Percentiles rank a stretch among this genome's conserved stretches.
Evolutionary conservation across 1,284 basidiomycete genomes (phyloP).

Genomic region (Meripilus lineatus): DNA sequence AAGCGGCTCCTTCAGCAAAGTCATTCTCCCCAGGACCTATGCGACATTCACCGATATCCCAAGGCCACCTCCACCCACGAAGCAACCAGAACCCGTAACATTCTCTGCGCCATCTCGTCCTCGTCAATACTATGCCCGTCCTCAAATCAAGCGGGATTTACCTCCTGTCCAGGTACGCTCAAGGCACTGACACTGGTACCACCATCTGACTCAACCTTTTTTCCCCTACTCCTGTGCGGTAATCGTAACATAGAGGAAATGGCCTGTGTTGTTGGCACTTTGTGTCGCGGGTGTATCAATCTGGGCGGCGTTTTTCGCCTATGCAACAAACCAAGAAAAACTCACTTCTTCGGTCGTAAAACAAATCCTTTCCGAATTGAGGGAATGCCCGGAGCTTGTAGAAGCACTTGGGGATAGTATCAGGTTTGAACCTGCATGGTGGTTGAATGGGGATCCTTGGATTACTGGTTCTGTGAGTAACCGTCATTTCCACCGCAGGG

Average conservation of each 20-base stretch:
- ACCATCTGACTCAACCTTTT: background rate
- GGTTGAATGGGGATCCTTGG: slow-evolving; percentile 71
- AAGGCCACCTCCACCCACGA: slow-evolving; percentile 15
- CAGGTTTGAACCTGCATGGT: slow-evolving; percentile 69
- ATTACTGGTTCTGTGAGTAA: slow-evolving; percentile 57
- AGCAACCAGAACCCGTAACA: slow-evolving; percentile 25
- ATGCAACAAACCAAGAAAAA: slow-evolving; percentile 72
- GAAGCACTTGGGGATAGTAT: slow-evolving; percentile 63
- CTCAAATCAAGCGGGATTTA: slow-evolving; percentile 35
- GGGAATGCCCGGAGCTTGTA: slow-evolving; percentile 43
- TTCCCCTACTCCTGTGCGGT: background rate
- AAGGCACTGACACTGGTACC: background rate
- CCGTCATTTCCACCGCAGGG: no score
- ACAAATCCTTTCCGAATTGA: slow-evolving; percentile 55
- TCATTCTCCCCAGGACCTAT: slow-evolving; percentile 8
- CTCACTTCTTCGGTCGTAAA: slow-evolving; percentile 71
- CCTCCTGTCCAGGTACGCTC: slow-evolving; percentile 38
- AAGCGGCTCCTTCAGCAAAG: background rate
- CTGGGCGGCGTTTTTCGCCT: slow-evolving; percentile 65
- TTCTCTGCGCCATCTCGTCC: slow-evolving; percentile 31
- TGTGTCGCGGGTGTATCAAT: slow-evolving; percentile 49
- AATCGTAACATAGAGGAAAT: slow-evolving; percentile 46
- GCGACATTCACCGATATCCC: slow-evolving; percentile 16
- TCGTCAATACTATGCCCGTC: slow-evolving; percentile 30
- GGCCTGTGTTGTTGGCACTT: slow-evolving; percentile 55